These are phyloP conservation scores for Cucurbita maxima DNA, from an alignment of 306 rosid species.

Conservation along the genomic window DNA sequence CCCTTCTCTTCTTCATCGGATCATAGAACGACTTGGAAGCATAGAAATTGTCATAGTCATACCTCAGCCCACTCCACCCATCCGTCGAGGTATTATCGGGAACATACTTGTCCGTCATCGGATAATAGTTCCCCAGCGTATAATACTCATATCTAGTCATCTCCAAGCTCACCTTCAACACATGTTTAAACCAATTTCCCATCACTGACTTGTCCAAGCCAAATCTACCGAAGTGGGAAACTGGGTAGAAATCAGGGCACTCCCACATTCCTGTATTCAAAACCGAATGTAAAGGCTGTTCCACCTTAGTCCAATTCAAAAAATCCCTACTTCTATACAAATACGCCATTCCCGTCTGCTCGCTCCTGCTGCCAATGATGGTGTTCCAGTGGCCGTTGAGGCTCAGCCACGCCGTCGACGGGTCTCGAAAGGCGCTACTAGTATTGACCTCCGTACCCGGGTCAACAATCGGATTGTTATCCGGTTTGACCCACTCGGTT, in stretches of 20 bases:
- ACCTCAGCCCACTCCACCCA: constrained; percentile 66
- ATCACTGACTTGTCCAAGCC: constrained; percentile 43
- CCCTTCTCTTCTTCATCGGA: constrained; percentile 37
- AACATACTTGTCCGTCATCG: constrained; percentile 24
- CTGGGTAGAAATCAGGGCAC: constrained; percentile 78
- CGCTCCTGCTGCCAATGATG: constrained; percentile 36
- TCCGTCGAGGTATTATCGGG: constrained; percentile 51
- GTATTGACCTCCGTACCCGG: constrained; percentile 16
- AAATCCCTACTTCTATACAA: constrained; percentile 54
- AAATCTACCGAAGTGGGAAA: constrained; percentile 4
- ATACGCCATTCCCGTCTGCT: constrained; percentile 38
- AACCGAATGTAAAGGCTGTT: constrained; percentile 56
- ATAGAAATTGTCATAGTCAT: constrained; percentile 77
- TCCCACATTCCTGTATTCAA: constrained; percentile 67
- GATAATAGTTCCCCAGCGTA: constrained; percentile 39
- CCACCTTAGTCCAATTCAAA: constrained; percentile 33
- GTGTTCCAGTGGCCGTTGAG: constrained; percentile 52
- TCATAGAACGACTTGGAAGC: constrained; percentile 80
- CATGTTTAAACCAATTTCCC: constrained; percentile 32
- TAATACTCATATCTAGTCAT: constrained; percentile 65
- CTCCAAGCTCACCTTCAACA: constrained; percentile 63
- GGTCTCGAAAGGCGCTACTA: constrained; percentile 60
- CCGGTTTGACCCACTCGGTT: constrained; percentile 48
- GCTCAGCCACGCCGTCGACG: constrained; percentile 52
- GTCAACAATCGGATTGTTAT: constrained; percentile 37